Evolutionary conservation across 345 rosid species (phyloP).

Genomic region (Pugionium dolabratum): DNA sequence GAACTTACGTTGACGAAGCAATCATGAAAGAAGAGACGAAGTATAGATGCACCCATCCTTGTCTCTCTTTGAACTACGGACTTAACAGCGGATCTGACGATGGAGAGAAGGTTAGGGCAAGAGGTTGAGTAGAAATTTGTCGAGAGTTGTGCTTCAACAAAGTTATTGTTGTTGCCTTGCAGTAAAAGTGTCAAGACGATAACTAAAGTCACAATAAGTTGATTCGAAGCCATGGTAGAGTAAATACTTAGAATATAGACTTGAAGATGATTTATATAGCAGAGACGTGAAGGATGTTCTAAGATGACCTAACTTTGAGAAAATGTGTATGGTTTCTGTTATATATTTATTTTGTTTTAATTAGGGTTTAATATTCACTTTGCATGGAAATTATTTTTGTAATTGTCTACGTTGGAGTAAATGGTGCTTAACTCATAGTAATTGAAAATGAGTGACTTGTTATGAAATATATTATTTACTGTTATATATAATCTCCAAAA

Average conservation of each 20-base stretch:
- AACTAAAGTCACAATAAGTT: constrained; percentile 36
- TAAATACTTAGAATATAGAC: neutral
- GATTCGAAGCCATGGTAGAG: constrained; percentile 38
- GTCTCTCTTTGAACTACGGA: constrained; percentile 60
- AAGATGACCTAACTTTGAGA: constrained; percentile 61
- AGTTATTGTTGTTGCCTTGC: constrained; percentile 33
- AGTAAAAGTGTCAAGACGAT: constrained; percentile 38
- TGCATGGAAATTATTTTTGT: constrained; percentile 21
- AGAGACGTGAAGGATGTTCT: constrained; percentile 40
- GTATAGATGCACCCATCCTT: constrained; percentile 75
- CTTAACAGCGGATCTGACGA: constrained; percentile 52
- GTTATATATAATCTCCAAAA: no score
- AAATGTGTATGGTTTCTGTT: constrained; percentile 17
- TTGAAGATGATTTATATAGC: constrained; percentile 45
- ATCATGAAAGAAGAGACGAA: constrained; percentile 89
- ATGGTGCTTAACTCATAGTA: neutral
- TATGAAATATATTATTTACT: no score
- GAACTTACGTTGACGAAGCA: constrained; percentile 81
- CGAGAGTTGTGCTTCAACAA: constrained; percentile 67
- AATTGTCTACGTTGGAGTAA: constrained; percentile 7
- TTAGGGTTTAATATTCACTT: neutral
- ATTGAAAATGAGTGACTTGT: neutral
- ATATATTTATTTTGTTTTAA: constrained; percentile 9
- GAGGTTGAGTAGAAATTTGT: constrained; percentile 60
- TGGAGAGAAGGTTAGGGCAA: constrained; percentile 58